Evolutionary conservation across 345 rosid species (phyloP), one percentile per base, ranked within the genome.

Genomic region (Populus alba): DNA sequence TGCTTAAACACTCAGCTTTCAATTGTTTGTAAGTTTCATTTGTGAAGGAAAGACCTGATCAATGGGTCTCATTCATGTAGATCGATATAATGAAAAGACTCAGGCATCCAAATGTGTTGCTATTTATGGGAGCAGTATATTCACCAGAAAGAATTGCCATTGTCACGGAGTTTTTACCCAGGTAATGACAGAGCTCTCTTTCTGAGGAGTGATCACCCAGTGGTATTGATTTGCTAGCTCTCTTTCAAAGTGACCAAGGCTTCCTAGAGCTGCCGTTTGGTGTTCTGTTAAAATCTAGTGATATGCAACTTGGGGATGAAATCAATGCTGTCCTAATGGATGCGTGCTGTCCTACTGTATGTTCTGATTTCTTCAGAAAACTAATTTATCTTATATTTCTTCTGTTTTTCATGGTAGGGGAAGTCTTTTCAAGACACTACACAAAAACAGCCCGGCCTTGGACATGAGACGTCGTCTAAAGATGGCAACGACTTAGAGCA

Each of bases 111-210:
- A 93, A 95, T 78, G 97, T 93, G 18, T 78, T 95, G 79, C 84
- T 95, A 49, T 92, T 93, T 83, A 95, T 95, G 98, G 99, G 99
- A 87, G 98, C 98, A 5, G 91, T 93, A 35, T 86, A 91, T 81
- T 88, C 98, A 2, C 87, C 85, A 29, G 91, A 93, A 83, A 86
- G 85, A 70, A 88, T 88, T 68, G 99, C 94, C 70, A 90, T 95
- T 68, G 89, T 92, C 83, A 92, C 96, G 57, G 99, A 95, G 84
- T 92, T 86, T 75, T 66, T 93, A 77, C 96, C 96, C 61, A 93
- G 99, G 99, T 92, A 81, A 81, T 1, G 43, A 51, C 15, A 15
- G 18, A 11, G 7, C 53, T 47, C 53, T 47, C 20, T 47, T 47
- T 47, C 53, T 47, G 18, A 47, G 13, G 70, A 17, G 10, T 22